Percentiles rank a stretch among this genome's conserved stretches.
These are phyloP conservation scores for Aureobasidium musti DNA, from an alignment of 2,329 filamentous ascomycete genomes.

Conservation along the genomic window DNA sequence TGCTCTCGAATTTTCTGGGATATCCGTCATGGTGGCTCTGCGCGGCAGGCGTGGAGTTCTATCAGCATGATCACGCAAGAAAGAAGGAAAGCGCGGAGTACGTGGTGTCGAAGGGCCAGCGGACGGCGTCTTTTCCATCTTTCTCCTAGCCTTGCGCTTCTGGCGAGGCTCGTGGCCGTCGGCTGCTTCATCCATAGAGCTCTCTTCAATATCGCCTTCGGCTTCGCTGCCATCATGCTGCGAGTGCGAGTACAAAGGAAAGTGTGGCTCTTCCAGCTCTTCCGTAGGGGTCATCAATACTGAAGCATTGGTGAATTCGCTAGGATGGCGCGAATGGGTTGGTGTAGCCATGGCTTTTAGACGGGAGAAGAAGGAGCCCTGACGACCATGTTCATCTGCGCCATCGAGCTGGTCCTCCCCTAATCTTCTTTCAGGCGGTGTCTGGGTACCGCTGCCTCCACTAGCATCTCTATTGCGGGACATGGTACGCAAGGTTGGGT, in stretches of 20 bases:
- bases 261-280: constrained; percentile 51
- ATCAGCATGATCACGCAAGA: constrained; percentile 44
- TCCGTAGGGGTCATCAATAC: constrained; percentile 49
- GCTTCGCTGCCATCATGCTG: constrained; percentile 67
- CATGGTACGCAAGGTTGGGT: constrained; percentile 7
- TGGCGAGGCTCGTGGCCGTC: constrained; percentile 52
- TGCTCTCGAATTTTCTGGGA: constrained; percentile 49
- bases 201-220: constrained; percentile 82
- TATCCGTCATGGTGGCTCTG: constrained; percentile 52
- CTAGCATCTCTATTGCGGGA: constrained; percentile 27
- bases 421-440: constrained; percentile 47
- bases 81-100: constrained; percentile 52
- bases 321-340: constrained; percentile 53
- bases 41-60: constrained; percentile 49
- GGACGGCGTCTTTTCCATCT: constrained; percentile 61
- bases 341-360: constrained; percentile 70
- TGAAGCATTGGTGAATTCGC: constrained; percentile 51
- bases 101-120: constrained; percentile 65
- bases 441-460: constrained; percentile 38
- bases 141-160: constrained; percentile 66
- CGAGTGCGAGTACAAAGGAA: constrained; percentile 46
- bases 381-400: constrained; percentile 62
- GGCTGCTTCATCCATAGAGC: constrained; percentile 68
- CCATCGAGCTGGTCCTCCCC: constrained; percentile 68
- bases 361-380: constrained; percentile 70